Percentiles rank a stretch among this genome's conserved stretches.
These are phyloP conservation scores for Echium plantagineum DNA, from an alignment of 257 asterid species.

Conservation along the genomic window DNA sequence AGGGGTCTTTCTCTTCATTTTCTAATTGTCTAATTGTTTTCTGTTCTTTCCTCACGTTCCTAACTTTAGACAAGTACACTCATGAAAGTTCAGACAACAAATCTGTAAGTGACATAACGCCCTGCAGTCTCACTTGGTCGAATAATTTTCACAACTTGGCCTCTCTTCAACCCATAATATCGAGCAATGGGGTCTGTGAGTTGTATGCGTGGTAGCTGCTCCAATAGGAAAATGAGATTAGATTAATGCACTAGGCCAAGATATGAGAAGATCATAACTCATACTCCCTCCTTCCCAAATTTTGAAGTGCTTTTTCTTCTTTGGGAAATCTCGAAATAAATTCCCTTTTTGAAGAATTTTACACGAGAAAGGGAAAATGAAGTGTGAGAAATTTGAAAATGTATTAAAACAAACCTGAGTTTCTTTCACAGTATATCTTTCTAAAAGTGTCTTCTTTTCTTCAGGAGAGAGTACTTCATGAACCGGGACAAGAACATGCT, in stretches of 20 bases:
- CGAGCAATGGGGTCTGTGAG: conserved; percentile 65
- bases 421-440: conserved; percentile 79
- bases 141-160: conserved; percentile 65
- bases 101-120: conserved; percentile 65
- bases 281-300: too few relatives aligned
- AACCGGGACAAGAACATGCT: conserved; percentile 73
- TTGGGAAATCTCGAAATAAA: too few relatives aligned
- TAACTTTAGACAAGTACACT: background rate
- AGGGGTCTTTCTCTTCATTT: background rate
- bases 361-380: too few relatives aligned
- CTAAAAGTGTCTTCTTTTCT: conserved; percentile 73
- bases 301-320: too few relatives aligned
- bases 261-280: too few relatives aligned
- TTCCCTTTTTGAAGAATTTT: too few relatives aligned
- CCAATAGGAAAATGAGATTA: background rate
- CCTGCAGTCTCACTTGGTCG: conserved; percentile 96
- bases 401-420: conserved; percentile 49
- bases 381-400: too few relatives aligned
- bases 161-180: conserved; percentile 67
- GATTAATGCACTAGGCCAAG: background rate
- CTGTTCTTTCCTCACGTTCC: too few relatives aligned
- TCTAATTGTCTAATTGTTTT: background rate
- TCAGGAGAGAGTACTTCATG: conserved; percentile 62
- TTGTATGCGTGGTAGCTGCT: conserved; percentile 78
- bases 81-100: conserved; percentile 34